Percentiles rank a stretch among this genome's conserved stretches.
These are phyloP conservation scores for Metschnikowia arizonensis DNA, from an alignment of 805 yeast genomes.

Conservation along the genomic window DNA sequence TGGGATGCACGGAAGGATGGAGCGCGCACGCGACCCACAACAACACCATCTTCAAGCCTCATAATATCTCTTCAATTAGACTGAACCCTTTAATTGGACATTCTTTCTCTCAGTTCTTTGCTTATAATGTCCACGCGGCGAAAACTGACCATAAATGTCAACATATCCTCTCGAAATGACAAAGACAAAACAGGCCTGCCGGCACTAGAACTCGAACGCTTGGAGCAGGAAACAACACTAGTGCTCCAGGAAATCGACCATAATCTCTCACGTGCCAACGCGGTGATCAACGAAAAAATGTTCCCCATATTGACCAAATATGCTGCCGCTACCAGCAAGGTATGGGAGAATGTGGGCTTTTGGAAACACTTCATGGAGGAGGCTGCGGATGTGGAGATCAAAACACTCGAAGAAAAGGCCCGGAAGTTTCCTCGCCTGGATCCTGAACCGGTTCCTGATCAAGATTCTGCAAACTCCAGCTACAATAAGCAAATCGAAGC, in stretches of 20 bases:
- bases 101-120: neutral
- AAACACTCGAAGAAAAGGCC: constrained; percentile 44
- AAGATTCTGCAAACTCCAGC: neutral
- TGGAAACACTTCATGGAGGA: constrained; percentile 78
- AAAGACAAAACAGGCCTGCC: constrained; percentile 12
- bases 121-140: constrained; percentile 12
- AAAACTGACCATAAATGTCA: constrained; percentile 15
- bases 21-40: neutral
- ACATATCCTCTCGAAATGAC: constrained; percentile 9
- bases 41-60: neutral
- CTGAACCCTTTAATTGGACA: neutral
- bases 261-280: constrained; percentile 64
- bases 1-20: too few relatives aligned
- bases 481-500: constrained; percentile 10
- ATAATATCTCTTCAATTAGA: too few relatives aligned
- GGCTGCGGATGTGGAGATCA: constrained; percentile 61
- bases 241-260: constrained; percentile 76
- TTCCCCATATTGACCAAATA: constrained; percentile 65
- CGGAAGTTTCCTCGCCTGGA: neutral
- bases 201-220: constrained; percentile 46
- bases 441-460: neutral
- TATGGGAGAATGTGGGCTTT: constrained; percentile 65
- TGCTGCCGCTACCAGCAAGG: constrained; percentile 51
- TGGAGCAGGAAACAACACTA: constrained; percentile 77
- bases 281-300: constrained; percentile 60